Evolutionary conservation across 768 basidiomycete species (phyloP), one percentile per base, ranked within the genome.

Genomic region (Boletus speciosus): DNA sequence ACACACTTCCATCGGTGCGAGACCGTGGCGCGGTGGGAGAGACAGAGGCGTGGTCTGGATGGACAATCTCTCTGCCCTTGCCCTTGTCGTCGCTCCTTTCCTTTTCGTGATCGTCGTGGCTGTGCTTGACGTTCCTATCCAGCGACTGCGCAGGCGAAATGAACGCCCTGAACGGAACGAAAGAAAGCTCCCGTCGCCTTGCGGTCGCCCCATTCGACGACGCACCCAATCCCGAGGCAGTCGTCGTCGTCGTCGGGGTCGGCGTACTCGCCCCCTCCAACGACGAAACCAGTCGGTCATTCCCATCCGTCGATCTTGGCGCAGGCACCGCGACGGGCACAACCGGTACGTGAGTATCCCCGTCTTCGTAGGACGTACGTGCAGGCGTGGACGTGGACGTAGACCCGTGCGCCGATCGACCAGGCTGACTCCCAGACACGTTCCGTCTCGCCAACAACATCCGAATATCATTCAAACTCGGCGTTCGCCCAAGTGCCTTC

Each of bases 391-490:
- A 14, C 32, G 14, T 16, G 14, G 32, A 21, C 1, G 27, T 27
- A n/a, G 45, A 8, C 12, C 11, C 16, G 2, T 23, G 12, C 15
- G 32, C 37, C 5, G 34, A 4, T 11, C 27, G 51, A 32, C 25
- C 5, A 44, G 51, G 19, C n/a, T 47, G 54, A 32, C 51, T n/a
- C 44, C 14, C 4, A 34, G 42, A 5, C 21, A 23, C 6, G 29
- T 42, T 46, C 15, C 59, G 60, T 29, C 3, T 67, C 34, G 54
- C 51, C 25, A 56, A 16, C 56, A 67, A 43, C 15, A 48, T 15
- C 34, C 66, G 56, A 19, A 67, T 6, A 2, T 47, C 52, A 5
- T 58, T 47, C 47, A 66, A 46, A 38, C 66, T 67, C 31, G 59
- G 54, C 11, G 49, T 47, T n/a, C 19, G 52, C 10, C 36, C 54